Evolutionary conservation across 495 filamentous ascomycete species (phyloP), one percentile per base, ranked within the genome.

Genomic region (Xylaria longipes): DNA sequence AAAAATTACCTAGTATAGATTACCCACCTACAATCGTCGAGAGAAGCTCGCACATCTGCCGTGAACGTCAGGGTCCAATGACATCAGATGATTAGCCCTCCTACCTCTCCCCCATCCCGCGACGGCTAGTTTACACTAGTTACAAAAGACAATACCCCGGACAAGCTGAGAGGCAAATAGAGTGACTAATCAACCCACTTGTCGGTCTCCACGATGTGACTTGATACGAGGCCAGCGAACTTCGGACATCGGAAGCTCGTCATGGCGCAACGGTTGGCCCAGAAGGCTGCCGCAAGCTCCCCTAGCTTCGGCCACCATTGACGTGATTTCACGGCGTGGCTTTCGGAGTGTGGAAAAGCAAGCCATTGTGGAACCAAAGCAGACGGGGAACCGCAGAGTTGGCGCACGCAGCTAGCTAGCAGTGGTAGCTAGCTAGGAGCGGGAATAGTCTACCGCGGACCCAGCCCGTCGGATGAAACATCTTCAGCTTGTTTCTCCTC

Each of bases 101-200:
- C 12, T 37, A 22, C 6, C 63, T 15, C 5, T 48, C 31, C 45
- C 45, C 57, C 5, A 37, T 66, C 63, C 63, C 45, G 45, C 45
- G 11, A 37, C 45, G 41, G 37, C 17, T 3, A 27, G n/a, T 29
- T 29, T 29, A n/a, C n/a, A n/a, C n/a, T n/a, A 31, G 57, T 37
- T 22, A 14, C 57, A 14, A 37, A 27, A 11, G 31, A 33, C 33
- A 45, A 56, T 31, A 71, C 27, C 69, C 69, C 61, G 57, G 69
- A 27, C 45, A 56, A 71, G 69, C 69, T 71, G 69, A 71, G 61
- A 46, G 57, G 35, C 41, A 25, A 31, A 20, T 12, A 52, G 39
- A 35, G 29, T 35, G 43, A 43, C 48, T 48, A 56, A 43, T 65
- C 60, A 54, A 37, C 15, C 45, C 37, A 14, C 60, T 27, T 57